Evolutionary conservation across 441 rosid species (phyloP).

Genomic region (Breynia disticha): DNA sequence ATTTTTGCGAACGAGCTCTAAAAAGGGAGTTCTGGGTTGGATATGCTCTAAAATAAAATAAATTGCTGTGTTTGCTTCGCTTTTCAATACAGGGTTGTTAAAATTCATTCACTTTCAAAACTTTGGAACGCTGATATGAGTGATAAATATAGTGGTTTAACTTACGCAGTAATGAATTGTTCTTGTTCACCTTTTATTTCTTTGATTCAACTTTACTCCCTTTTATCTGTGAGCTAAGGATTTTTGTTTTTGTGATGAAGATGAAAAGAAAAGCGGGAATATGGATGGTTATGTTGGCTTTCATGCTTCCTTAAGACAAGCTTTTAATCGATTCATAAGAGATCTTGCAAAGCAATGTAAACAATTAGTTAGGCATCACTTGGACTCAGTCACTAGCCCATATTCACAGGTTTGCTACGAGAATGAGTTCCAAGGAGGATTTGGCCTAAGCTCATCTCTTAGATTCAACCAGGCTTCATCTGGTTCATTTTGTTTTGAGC

Average conservation of each 20-base stretch:
- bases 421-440: slow-evolving; percentile 52
- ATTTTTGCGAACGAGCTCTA: too few species aligned
- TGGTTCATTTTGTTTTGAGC: slow-evolving; percentile 58
- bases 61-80: too few species aligned
- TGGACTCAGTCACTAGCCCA: slow-evolving; percentile 90
- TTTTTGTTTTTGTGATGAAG: slow-evolving; percentile 26
- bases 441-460: slow-evolving; percentile 33
- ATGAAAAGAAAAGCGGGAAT: slow-evolving; percentile 49
- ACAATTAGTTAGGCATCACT: slow-evolving; percentile 83
- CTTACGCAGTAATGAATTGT: too few species aligned
- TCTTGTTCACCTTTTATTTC: not conserved
- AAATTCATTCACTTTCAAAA: not conserved
- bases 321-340: slow-evolving; percentile 58
- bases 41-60: too few species aligned
- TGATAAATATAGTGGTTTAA: too few species aligned
- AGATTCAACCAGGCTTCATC: slow-evolving; percentile 43
- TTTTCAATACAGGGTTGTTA: too few species aligned
- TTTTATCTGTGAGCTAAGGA: not conserved
- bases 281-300: slow-evolving; percentile 84
- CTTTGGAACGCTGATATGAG: not conserved
- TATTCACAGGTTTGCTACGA: slow-evolving; percentile 87
- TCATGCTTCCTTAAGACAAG: slow-evolving; percentile 74
- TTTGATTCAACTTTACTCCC: not conserved
- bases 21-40: too few species aligned
- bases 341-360: slow-evolving; percentile 81